Evolutionary conservation across 1,139 yeast genomes (phyloP).

Genomic region (Blastobotrys buckinghamii): DNA sequence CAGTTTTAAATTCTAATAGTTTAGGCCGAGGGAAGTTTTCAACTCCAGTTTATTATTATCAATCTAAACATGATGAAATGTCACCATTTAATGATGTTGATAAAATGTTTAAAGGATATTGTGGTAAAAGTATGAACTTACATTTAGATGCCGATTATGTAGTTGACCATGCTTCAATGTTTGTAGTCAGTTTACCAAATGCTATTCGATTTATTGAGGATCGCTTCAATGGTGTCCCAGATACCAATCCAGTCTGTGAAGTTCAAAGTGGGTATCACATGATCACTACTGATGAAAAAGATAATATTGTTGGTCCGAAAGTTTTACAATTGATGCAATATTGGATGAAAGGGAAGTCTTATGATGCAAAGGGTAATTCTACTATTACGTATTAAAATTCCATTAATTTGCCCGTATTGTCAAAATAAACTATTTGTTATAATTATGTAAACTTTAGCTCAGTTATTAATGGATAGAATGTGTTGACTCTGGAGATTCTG

Average conservation of each 20-base stretch:
- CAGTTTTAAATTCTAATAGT: conserved; percentile 17
- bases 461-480: too few relatives aligned
- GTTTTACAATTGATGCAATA: not conserved
- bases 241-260: not conserved
- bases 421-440: too few relatives aligned
- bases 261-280: not conserved
- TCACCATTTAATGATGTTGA: not conserved
- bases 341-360: not conserved
- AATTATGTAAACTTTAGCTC: too few relatives aligned
- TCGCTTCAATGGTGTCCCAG: not conserved
- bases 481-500: too few relatives aligned
- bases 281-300: not conserved
- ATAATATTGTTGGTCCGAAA: not conserved
- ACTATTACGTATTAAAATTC: too few relatives aligned
- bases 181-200: not conserved
- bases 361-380: not conserved
- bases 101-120: conserved; percentile 21
- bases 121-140: conserved; percentile 25
- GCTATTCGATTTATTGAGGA: not conserved
- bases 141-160: conserved; percentile 17
- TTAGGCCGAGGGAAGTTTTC: conserved; percentile 21
- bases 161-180: conserved; percentile 12
- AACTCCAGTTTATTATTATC: conserved; percentile 9
- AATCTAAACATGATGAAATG: conserved; percentile 1
- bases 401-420: too few relatives aligned